Percentiles rank a stretch among this genome's conserved stretches.
Conservation (phyloP, 129 eudicot genomes). For the Saussurea involucrata region DNA sequence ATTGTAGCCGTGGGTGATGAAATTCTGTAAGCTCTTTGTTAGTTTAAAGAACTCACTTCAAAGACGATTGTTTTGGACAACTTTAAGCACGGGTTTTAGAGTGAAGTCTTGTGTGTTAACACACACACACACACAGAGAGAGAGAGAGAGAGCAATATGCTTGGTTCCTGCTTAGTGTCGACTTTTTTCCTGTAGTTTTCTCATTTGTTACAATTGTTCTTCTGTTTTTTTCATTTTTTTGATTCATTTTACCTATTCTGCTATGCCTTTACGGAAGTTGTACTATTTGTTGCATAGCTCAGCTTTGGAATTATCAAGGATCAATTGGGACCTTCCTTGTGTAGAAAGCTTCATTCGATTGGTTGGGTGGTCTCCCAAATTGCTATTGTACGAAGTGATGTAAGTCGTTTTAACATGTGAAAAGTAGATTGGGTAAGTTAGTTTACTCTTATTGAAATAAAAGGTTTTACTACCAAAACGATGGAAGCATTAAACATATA, state of each 20-base stretch:
- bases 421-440: not conserved
- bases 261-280: conserved; percentile 16
- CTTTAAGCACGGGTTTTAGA: not conserved
- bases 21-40: conserved; percentile 72
- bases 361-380: conserved; percentile 71
- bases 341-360: conserved; percentile 66
- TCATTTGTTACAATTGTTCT: not conserved
- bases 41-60: not conserved
- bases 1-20: conserved; percentile 91
- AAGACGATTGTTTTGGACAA: not conserved
- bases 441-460: not conserved
- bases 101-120: not conserved
- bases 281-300: conserved; percentile 70
- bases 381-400: conserved; percentile 64
- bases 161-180: not conserved
- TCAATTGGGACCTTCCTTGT: conserved; percentile 55
- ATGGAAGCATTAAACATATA: not conserved
- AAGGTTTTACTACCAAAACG: not conserved
- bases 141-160: not conserved
- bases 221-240: not conserved
- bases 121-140: no score
- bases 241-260: not conserved
- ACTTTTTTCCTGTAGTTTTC: not conserved
- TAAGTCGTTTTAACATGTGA: conserved; percentile 24
- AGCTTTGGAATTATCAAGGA: conserved; percentile 76